Evolutionary conservation across 2,329 filamentous ascomycete genomes (phyloP), one percentile per base, ranked within the genome.

Genomic region (Xylaria arbuscula): DNA sequence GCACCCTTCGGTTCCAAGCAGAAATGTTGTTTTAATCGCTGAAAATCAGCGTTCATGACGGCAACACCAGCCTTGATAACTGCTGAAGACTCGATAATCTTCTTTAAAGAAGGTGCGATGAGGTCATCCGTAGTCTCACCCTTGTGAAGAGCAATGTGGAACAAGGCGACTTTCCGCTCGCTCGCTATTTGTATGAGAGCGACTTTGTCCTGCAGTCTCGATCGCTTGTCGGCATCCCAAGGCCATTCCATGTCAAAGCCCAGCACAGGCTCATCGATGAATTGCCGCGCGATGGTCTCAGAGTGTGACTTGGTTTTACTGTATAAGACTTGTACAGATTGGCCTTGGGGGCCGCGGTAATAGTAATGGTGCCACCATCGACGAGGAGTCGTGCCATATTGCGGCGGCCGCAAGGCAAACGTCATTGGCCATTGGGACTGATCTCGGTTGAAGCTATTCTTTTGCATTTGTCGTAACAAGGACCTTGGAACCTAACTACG

Each of bases 171-270:
- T 24, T 66, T 74, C 22, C 54, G 32, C 48, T 76, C 74, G 34
- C 68, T 70, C 15, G 76, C 76, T n/a, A 77, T 48, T 48, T 76
- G 75, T 34, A 77, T 76, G 34, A 76, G 53, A 6, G 69, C 69
- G 13, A 76, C 62, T 42, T 76, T 76, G 1, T 73, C 72, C 32
- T 71, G 67, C 19, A 75, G 50, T 6, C 40, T 64, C 8, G 64
- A 50, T 1, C 58, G 47, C 17, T 51, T 62, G 7, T 72, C 22
- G 0, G 65, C 42, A 7, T 71, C 61, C 64, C 64, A 67, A 2
- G 70, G 67, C 76, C 76, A 77, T 66, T 77, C 74, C 74, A 76
- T 76, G 38, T 77, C 74, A 36, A 77, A 77, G 3, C 75, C 76
- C 1, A 77, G 15, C 10, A 77, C 72, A 3, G 71, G 64, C 34